These are phyloP conservation scores for Alternaria sp. DNA, from an alignment of 2,329 filamentous ascomycete genomes.

Conservation along the genomic window DNA sequence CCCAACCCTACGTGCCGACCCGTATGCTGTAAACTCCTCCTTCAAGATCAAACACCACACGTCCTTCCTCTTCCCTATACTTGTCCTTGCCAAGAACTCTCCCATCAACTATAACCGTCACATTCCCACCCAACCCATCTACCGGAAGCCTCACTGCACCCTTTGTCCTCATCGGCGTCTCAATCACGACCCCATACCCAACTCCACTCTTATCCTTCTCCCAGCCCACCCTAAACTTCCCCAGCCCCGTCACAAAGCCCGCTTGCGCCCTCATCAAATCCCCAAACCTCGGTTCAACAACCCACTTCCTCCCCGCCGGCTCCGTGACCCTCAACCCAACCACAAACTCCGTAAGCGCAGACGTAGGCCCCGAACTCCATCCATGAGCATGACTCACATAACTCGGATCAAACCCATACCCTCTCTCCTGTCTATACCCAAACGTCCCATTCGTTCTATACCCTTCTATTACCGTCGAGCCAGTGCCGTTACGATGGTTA, in stretches of 20 bases:
- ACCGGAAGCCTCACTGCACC: neutral
- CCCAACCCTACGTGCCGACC: neutral
- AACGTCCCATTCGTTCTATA: slow-evolving; percentile 47
- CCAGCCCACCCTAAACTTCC: slow-evolving; percentile 16
- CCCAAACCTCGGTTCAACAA: slow-evolving; percentile 29
- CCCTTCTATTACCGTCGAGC: slow-evolving; percentile 48
- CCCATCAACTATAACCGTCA: neutral
- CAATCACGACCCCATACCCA: neutral
- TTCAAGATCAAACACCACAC: neutral
- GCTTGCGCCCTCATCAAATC: slow-evolving; percentile 21
- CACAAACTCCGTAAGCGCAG: slow-evolving; percentile 14
- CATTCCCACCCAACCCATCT: neutral
- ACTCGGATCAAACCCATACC: slow-evolving; percentile 42
- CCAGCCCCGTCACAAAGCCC: slow-evolving; percentile 26
- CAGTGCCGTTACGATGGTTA: slow-evolving; percentile 43
- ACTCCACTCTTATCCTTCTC: neutral
- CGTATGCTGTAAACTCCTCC: neutral
- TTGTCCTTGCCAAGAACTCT: neutral
- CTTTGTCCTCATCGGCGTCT: slow-evolving; percentile 1
- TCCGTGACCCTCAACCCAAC: slow-evolving; percentile 9
- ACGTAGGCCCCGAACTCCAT: slow-evolving; percentile 41
- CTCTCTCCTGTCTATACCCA: slow-evolving; percentile 41
- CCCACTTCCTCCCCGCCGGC: slow-evolving; percentile 31
- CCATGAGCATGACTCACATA: slow-evolving; percentile 47
- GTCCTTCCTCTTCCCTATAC: neutral